Evolutionary conservation across 305 asterid species (phyloP).

Genomic region (Ilex paraguariensis): DNA sequence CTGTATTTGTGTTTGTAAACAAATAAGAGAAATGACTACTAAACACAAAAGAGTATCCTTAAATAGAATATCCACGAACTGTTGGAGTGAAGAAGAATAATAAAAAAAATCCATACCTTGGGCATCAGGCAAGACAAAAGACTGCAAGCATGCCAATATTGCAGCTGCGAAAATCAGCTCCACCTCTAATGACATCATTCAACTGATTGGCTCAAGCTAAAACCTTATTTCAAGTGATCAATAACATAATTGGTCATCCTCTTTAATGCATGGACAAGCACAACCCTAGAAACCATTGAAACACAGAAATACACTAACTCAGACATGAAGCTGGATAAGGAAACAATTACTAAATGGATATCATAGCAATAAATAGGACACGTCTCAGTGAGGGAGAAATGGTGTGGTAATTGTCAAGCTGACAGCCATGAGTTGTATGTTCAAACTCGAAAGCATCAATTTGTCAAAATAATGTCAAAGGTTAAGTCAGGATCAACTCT

Average conservation of each 20-base stretch:
- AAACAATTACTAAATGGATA: no score
- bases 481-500: no score
- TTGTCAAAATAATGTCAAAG: no score
- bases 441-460: no score
- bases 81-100: background rate
- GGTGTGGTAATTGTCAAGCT: no score
- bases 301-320: background rate
- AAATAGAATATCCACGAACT: background rate
- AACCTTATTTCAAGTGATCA: constrained; percentile 3
- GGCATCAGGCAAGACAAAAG: constrained; percentile 30
- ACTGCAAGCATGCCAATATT: constrained; percentile 16
- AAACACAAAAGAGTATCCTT: background rate
- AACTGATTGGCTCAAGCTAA: constrained; percentile 9
- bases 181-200: constrained; percentile 17
- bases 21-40: background rate
- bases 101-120: constrained; percentile 29
- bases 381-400: no score
- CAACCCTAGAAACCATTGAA: constrained; percentile 1
- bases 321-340: background rate
- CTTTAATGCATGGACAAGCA: background rate
- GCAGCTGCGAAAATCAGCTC: constrained; percentile 22
- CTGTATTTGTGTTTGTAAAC: background rate
- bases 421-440: no score
- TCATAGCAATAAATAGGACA: no score
- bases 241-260: constrained; percentile 1